Percentiles rank a stretch among this genome's conserved stretches.
These are phyloP conservation scores for Orbilia blumenaviensis DNA, from an alignment of 2,329 filamentous ascomycete species.

Conservation along the genomic window DNA sequence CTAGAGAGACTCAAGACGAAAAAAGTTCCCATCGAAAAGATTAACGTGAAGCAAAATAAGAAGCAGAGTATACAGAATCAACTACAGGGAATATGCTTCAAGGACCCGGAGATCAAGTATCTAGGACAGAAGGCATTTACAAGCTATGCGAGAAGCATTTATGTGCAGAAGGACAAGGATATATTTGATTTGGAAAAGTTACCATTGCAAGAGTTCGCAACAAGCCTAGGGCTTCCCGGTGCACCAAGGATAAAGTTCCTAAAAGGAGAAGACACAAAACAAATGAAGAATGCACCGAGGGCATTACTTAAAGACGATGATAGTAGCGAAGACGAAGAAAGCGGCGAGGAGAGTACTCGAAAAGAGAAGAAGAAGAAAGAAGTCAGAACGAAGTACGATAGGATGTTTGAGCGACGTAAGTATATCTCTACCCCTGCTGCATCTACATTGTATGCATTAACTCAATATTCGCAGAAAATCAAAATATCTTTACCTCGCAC, in stretches of 20 bases:
- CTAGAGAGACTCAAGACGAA: constrained; percentile 82
- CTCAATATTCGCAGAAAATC: constrained; percentile 69
- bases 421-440: background rate
- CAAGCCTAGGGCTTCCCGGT: constrained; percentile 86
- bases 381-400: constrained; percentile 92
- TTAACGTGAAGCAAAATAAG: constrained; percentile 88
- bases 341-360: constrained; percentile 62
- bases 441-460: constrained; percentile 7
- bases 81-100: constrained; percentile 93
- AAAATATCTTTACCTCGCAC: constrained; percentile 92
- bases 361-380: constrained; percentile 70
- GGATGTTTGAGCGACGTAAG: constrained; percentile 89
- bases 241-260: constrained; percentile 92
- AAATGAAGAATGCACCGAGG: constrained; percentile 84
- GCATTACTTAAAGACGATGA: constrained; percentile 68
- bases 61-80: constrained; percentile 85
- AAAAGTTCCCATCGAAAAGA: constrained; percentile 85
- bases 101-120: constrained; percentile 92
- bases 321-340: constrained; percentile 68
- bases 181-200: constrained; percentile 85
- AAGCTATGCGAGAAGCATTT: constrained; percentile 83
- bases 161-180: constrained; percentile 89
- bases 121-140: constrained; percentile 95
- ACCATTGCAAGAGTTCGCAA: constrained; percentile 84
- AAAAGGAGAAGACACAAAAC: constrained; percentile 87